Conservation (phyloP, 768 basidiomycete species). For the Pleurotus cornucopiae region DNA sequence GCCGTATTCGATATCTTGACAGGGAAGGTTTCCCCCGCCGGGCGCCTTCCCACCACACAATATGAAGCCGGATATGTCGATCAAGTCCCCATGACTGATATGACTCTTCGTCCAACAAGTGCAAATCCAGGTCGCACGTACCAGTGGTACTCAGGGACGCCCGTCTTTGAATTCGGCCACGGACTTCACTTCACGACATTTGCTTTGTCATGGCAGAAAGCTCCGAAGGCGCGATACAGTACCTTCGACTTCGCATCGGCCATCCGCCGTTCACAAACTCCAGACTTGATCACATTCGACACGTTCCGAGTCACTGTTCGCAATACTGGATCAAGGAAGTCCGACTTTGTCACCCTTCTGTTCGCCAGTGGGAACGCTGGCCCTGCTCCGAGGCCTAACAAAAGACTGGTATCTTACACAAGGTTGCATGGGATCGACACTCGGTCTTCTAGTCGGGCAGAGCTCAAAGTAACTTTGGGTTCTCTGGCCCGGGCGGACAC, state of each 20-base stretch:
- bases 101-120: constrained; percentile 45
- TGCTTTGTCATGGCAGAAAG: constrained; percentile 30
- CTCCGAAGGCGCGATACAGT: constrained; percentile 32
- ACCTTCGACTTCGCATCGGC: constrained; percentile 34
- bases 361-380: constrained; percentile 47
- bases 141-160: constrained; percentile 50
- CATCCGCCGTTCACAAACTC: constrained; percentile 13
- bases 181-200: constrained; percentile 58
- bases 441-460: constrained; percentile 22
- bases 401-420: constrained; percentile 46
- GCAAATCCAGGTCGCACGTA: constrained; percentile 54
- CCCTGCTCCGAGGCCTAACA: constrained; percentile 48
- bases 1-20: constrained; percentile 49
- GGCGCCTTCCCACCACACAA: constrained; percentile 50
- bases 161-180: constrained; percentile 50
- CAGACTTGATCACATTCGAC: constrained; percentile 44
- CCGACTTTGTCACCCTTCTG: constrained; percentile 53
- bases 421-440: constrained; percentile 28
- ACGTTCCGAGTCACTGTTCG: constrained; percentile 42
- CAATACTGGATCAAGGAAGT: constrained; percentile 44
- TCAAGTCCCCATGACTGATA: constrained; percentile 54
- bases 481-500: constrained; percentile 45
- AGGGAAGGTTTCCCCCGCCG: constrained; percentile 50
- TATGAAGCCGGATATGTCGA: constrained; percentile 47
- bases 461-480: constrained; percentile 40